Evolutionary conservation across 2,329 filamentous ascomycete species (phyloP).

Genomic region (Sporothrix protearum): DNA sequence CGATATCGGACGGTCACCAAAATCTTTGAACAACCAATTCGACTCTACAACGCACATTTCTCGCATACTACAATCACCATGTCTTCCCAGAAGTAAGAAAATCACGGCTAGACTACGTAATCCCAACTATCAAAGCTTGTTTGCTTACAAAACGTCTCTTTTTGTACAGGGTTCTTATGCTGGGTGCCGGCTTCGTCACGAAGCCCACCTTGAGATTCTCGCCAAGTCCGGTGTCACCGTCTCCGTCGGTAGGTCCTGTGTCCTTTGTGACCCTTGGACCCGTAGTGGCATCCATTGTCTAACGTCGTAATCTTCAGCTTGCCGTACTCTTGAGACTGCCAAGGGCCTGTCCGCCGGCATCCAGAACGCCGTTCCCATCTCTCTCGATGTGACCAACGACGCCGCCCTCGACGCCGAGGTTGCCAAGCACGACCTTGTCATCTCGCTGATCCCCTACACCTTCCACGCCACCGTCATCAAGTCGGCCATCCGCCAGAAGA

Average conservation of each 20-base stretch:
- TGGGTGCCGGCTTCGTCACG: constrained; percentile 57
- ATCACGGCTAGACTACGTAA: no score
- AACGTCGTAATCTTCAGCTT: constrained; percentile 51
- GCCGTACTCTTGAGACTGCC: constrained; percentile 73
- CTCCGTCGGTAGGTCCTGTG: constrained; percentile 56
- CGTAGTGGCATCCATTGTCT: background rate
- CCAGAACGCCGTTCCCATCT: constrained; percentile 69
- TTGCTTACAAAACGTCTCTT: constrained; percentile 10
- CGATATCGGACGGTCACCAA: background rate
- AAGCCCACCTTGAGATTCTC: constrained; percentile 63
- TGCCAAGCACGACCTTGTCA: constrained; percentile 73
- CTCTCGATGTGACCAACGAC: constrained; percentile 77
- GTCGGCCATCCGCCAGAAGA: constrained; percentile 88
- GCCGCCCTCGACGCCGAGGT: constrained; percentile 76
- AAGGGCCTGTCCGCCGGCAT: constrained; percentile 71
- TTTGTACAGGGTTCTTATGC: constrained; percentile 36
- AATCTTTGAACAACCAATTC: constrained; percentile 13
- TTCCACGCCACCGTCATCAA: constrained; percentile 88
- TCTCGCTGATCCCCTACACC: constrained; percentile 85
- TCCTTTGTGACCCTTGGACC: background rate
- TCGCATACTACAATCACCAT: constrained; percentile 6
- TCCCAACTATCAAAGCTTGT: background rate
- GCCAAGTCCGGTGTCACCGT: constrained; percentile 58
- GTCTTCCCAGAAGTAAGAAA: constrained; percentile 23
- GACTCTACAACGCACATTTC: constrained; percentile 1